Evolutionary conservation across 139 green algal genomes (phyloP).

Genomic region (Micractinium sp.): DNA sequence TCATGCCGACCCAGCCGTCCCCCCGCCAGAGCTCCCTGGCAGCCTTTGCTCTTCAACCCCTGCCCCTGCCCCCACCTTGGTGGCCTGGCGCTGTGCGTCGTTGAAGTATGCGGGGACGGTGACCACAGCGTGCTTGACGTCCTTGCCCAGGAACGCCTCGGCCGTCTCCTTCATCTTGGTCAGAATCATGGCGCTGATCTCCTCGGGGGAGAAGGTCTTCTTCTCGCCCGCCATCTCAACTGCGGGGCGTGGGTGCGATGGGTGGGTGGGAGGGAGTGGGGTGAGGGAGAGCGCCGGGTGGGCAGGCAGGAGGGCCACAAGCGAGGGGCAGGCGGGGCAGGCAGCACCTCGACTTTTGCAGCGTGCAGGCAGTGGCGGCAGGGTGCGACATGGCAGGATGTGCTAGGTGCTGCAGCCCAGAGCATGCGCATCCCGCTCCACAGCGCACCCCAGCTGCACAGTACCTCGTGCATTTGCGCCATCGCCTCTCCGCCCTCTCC

Average conservation of each 20-base stretch:
- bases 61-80: conserved; percentile 82
- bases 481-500: too few species aligned
- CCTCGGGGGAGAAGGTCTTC: conserved; percentile 88
- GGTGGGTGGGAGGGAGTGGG: not conserved
- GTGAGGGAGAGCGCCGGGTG: not conserved
- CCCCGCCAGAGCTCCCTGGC: too few species aligned
- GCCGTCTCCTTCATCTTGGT: conserved; percentile 93
- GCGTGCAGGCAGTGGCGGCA: too few species aligned
- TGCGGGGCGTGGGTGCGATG: not conserved
- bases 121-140: conserved; percentile 87
- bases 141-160: conserved; percentile 78
- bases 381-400: too few species aligned
- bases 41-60: too few species aligned
- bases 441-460: too few species aligned
- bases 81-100: conserved; percentile 97
- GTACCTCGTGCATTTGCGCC: too few species aligned
- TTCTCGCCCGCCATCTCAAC: conserved; percentile 57
- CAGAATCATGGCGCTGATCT: conserved; percentile 98
- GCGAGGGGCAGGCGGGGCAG: not conserved
- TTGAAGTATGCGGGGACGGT: conserved; percentile 99
- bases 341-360: not conserved
- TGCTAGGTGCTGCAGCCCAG: too few species aligned
- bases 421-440: too few species aligned
- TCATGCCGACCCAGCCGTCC: too few species aligned
- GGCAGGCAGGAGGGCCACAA: not conserved